phyloP scores from a whole-genome alignment of 306 rosid genomes.

The Leucaena leucocephala region DNA sequence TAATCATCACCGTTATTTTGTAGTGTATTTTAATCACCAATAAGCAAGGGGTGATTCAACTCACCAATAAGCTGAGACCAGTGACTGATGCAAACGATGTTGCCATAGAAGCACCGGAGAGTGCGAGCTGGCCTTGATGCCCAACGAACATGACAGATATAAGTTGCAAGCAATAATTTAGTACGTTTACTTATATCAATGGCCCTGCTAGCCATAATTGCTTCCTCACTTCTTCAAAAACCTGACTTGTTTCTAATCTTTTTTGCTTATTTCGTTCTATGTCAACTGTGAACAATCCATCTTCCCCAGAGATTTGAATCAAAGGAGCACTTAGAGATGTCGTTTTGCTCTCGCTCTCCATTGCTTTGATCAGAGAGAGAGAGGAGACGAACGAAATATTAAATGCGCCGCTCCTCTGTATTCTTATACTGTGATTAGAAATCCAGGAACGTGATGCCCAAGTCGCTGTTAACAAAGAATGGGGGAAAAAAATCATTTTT shows the following conservation, averaged over 20 bases:
- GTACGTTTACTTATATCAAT: slow-evolving; percentile 47
- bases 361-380: slow-evolving; percentile 8
- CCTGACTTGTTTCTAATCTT: slow-evolving; percentile 15
- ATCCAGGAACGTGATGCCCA: background rate
- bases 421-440: background rate
- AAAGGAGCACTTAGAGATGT: slow-evolving; percentile 42
- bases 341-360: slow-evolving; percentile 46
- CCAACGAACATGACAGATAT: slow-evolving; percentile 83
- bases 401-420: background rate
- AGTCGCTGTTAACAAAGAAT: background rate
- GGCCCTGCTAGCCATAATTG: slow-evolving; percentile 94
- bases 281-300: slow-evolving; percentile 27
- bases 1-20: background rate
- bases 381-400: background rate
- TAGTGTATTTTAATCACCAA: background rate
- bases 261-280: background rate
- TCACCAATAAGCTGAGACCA: slow-evolving; percentile 55
- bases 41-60: background rate
- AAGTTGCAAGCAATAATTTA: slow-evolving; percentile 57
- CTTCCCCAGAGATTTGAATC: slow-evolving; percentile 44
- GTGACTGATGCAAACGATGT: slow-evolving; percentile 74
- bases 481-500: too few species aligned
- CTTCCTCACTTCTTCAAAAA: slow-evolving; percentile 63
- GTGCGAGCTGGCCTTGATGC: slow-evolving; percentile 66
- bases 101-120: slow-evolving; percentile 77